Evolutionary conservation across 345 rosid species (phyloP).

Genomic region (Anacardium occidentale): DNA sequence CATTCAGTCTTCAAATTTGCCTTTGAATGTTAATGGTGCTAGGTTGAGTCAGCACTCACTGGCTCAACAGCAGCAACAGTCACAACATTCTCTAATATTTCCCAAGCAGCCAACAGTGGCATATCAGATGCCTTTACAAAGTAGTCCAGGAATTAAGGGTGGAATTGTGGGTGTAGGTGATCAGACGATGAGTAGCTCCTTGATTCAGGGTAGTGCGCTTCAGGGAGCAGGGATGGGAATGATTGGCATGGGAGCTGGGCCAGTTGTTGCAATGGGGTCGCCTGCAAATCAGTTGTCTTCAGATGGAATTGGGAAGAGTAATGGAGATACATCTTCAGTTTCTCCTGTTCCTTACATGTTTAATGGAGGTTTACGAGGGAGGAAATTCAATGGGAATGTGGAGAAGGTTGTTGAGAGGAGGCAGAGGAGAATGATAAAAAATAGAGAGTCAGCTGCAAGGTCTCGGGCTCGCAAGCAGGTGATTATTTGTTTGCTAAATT

Average conservation of each 20-base stretch:
- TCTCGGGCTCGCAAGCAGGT: constrained; percentile 99
- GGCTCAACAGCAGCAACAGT: constrained; percentile 35
- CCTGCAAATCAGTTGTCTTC: constrained; percentile 64
- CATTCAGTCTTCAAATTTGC: constrained; percentile 59
- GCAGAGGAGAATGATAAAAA: constrained; percentile 97
- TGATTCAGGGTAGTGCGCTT: constrained; percentile 45
- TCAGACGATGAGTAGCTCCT: constrained; percentile 45
- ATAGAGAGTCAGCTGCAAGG: constrained; percentile 97
- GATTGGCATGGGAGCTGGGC: constrained; percentile 54
- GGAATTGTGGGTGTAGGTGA: constrained; percentile 57
- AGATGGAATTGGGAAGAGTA: constrained; percentile 72
- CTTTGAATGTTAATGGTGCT: constrained; percentile 56
- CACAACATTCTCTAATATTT: constrained; percentile 48
- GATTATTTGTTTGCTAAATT: constrained; percentile 25
- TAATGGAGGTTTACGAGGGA: constrained; percentile 69
- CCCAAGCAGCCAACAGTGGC: constrained; percentile 56
- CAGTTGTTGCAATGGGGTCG: constrained; percentile 46
- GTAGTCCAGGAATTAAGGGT: constrained; percentile 57
- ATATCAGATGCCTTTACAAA: constrained; percentile 51
- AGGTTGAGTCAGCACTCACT: constrained; percentile 48
- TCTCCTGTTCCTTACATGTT: constrained; percentile 79
- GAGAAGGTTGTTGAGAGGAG: constrained; percentile 98
- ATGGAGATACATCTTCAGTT: constrained; percentile 72
- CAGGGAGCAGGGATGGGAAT: constrained; percentile 61
- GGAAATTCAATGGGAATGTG: constrained; percentile 58